Evolutionary conservation across 176 grass and related monocot genomes (phyloP).

Genomic region (Raddia guianensis): DNA sequence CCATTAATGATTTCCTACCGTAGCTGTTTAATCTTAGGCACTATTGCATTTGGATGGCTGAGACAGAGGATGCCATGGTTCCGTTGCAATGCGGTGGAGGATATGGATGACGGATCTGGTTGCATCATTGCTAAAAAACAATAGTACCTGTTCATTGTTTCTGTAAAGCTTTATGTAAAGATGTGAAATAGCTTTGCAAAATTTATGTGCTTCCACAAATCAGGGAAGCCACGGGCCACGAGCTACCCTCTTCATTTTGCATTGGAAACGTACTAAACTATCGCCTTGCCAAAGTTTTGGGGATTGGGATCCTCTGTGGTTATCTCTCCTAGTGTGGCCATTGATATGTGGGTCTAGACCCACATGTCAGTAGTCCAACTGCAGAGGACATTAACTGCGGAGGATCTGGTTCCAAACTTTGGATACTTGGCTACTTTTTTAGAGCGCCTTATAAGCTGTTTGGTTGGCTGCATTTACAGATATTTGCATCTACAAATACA

Average conservation of each 20-base stretch:
- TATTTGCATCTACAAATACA: too few species aligned
- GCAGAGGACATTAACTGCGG: too few species aligned
- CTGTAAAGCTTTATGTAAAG: background rate
- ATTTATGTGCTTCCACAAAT: background rate
- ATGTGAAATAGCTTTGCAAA: constrained; percentile 10
- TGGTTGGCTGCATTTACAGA: too few species aligned
- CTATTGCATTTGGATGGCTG: background rate
- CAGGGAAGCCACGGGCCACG: background rate
- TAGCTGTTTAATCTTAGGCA: background rate
- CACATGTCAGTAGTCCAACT: too few species aligned
- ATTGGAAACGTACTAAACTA: background rate
- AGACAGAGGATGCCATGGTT: background rate
- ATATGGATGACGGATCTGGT: background rate
- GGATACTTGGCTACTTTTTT: too few species aligned
- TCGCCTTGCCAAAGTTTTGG: too few species aligned
- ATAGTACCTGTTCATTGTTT: background rate
- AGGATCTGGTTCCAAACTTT: too few species aligned
- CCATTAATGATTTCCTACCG: background rate
- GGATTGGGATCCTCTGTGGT: too few species aligned
- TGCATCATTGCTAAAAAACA: background rate
- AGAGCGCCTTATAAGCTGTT: too few species aligned
- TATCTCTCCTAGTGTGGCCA: too few species aligned
- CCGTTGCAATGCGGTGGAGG: background rate
- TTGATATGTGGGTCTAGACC: too few species aligned
- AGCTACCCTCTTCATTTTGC: background rate